Percentiles rank a stretch among this genome's conserved stretches.
Conservation (phyloP, 768 basidiomycete species). For the Naganishia randhawae region DNA sequence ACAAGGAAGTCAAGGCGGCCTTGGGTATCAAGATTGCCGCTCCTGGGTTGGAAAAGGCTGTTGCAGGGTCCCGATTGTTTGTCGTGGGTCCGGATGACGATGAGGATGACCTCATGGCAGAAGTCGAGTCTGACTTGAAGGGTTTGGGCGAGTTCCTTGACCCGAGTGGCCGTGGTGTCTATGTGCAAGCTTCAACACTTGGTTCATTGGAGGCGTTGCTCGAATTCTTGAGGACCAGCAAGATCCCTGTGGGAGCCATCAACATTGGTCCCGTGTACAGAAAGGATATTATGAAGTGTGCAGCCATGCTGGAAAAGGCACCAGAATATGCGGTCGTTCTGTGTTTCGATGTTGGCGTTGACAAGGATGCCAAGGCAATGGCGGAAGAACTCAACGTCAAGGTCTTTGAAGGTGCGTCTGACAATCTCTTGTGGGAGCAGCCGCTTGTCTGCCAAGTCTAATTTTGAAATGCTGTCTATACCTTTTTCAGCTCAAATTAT, state of each 20-base stretch:
- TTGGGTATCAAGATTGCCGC: constrained; percentile 93
- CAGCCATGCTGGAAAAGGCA: constrained; percentile 91
- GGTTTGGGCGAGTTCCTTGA: constrained; percentile 83
- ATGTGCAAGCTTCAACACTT: constrained; percentile 93
- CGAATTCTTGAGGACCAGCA: constrained; percentile 89
- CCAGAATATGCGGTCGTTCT: constrained; percentile 92
- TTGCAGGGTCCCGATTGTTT: constrained; percentile 89
- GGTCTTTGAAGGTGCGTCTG: constrained; percentile 77
- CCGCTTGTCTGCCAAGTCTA: no score
- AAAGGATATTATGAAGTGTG: constrained; percentile 85
- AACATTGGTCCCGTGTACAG: constrained; percentile 97
- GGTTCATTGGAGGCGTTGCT: constrained; percentile 94
- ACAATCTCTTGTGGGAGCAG: no score
- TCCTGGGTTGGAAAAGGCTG: constrained; percentile 93
- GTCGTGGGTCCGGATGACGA: constrained; percentile 93
- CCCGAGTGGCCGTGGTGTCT: constrained; percentile 93
- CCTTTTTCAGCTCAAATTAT: constrained; percentile 80
- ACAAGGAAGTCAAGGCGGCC: constrained; percentile 95
- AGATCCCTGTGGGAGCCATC: constrained; percentile 95
- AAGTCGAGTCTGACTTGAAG: constrained; percentile 94
- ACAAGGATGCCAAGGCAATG: constrained; percentile 84
- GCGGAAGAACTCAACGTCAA: constrained; percentile 92
- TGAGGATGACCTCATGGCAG: constrained; percentile 87
- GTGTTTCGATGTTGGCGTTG: constrained; percentile 91
- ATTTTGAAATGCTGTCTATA: background rate